phyloP scores from a whole-genome alignment of 257 asterid species.

The Rehmannia glutinosa region DNA sequence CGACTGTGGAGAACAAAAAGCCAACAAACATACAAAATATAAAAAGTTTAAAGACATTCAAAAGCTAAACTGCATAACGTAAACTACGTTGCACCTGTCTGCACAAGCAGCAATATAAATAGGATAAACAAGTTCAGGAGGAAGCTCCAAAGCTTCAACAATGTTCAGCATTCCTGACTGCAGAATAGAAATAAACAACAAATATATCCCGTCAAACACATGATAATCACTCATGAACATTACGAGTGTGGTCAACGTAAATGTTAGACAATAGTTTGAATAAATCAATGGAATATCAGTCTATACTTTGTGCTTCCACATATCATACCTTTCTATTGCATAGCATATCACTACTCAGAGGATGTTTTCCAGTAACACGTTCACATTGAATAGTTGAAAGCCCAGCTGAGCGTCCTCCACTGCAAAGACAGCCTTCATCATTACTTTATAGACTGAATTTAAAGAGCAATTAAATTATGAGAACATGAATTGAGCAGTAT shows the following conservation, averaged over 20 bases:
- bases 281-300: background rate
- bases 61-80: background rate
- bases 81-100: conserved; percentile 55
- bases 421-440: conserved; percentile 28
- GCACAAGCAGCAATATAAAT: conserved; percentile 67
- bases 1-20: conserved; percentile 43
- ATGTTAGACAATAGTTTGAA: too few species aligned
- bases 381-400: conserved; percentile 69
- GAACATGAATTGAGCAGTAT: background rate
- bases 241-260: too few species aligned
- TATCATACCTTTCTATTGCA: conserved; percentile 58
- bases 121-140: conserved; percentile 76
- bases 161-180: conserved; percentile 82
- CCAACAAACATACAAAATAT: conserved; percentile 15
- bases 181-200: conserved; percentile 18
- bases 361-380: conserved; percentile 79
- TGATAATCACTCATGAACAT: background rate
- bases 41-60: background rate
- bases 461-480: conserved; percentile 1
- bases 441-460: conserved; percentile 23
- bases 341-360: conserved; percentile 46
- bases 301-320: background rate
- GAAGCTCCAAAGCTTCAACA: conserved; percentile 64
- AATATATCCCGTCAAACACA: conserved; percentile 15
- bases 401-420: conserved; percentile 72